phyloP scores from a whole-genome alignment of 2,329 filamentous ascomycete genomes.

The Fonsecaea nubica region DNA sequence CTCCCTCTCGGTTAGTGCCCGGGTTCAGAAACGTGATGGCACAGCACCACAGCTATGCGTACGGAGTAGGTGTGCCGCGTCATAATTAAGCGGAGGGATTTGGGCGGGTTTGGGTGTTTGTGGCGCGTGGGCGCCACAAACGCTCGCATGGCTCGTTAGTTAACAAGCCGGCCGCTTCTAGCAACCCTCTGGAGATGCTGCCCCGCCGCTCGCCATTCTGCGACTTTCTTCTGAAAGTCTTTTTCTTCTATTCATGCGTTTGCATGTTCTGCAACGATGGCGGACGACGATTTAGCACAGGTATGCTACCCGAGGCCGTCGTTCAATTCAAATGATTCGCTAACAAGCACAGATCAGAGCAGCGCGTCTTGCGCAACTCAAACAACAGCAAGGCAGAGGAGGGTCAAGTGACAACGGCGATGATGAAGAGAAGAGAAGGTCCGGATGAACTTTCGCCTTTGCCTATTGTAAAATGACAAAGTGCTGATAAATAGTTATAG shows the following conservation, averaged over 20 bases:
- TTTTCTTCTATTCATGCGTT: neutral
- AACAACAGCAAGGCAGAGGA: conserved; percentile 67
- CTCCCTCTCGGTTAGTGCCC: conserved; percentile 2
- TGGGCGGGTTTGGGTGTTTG: neutral
- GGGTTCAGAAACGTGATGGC: neutral
- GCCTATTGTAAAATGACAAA: neutral
- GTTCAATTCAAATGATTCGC: neutral
- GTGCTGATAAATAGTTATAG: conserved; percentile 37
- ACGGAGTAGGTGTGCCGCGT: neutral
- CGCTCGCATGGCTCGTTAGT: conserved; percentile 7
- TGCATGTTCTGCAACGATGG: conserved; percentile 54
- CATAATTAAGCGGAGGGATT: conserved; percentile 2
- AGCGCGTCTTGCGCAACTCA: conserved; percentile 91
- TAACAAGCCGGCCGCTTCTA: conserved; percentile 1
- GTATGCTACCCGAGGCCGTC: conserved; percentile 44
- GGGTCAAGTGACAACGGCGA: conserved; percentile 57
- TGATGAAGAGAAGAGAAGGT: conserved; percentile 72
- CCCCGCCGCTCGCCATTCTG: conserved; percentile 27
- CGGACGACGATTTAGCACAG: conserved; percentile 71
- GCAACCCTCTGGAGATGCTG: conserved; percentile 4
- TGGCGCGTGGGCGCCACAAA: conserved; percentile 3
- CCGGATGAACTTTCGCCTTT: conserved; percentile 41
- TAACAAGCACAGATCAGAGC: conserved; percentile 73
- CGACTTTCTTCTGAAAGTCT: conserved; percentile 8
- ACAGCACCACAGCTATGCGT: too few relatives aligned